phyloP scores from a whole-genome alignment of 2,329 filamentous ascomycete genomes.

The Pleoardoris graminearum region DNA sequence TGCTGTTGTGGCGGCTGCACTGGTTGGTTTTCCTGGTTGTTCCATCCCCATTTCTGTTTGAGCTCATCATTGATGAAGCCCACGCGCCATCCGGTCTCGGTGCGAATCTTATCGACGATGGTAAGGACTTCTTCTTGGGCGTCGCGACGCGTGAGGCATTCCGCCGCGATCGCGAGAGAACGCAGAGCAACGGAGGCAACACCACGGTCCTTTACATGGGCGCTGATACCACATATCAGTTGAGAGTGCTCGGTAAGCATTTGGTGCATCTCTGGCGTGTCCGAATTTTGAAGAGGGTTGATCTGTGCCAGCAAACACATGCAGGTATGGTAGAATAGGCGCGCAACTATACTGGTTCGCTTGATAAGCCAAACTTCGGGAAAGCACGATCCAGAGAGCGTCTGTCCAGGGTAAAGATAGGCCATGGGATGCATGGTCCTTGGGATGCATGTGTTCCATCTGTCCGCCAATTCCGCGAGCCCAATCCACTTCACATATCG shows the following conservation, averaged over 20 bases:
- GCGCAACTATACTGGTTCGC: conserved; percentile 76
- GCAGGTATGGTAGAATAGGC: conserved; percentile 86
- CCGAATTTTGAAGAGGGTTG: conserved; percentile 68
- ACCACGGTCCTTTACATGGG: conserved; percentile 78
- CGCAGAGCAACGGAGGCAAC: conserved; percentile 79
- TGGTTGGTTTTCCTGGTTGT: conserved; percentile 47
- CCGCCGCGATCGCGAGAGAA: conserved; percentile 75
- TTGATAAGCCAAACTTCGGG: conserved; percentile 90
- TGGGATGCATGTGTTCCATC: conserved; percentile 78
- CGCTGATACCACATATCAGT: conserved; percentile 86
- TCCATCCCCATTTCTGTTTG: conserved; percentile 78
- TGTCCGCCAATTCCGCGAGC: conserved; percentile 79
- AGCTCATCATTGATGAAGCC: conserved; percentile 73
- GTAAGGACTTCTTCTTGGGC: conserved; percentile 81
- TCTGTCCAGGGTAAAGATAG: conserved; percentile 70
- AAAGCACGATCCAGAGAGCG: conserved; percentile 72
- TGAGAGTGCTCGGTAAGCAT: conserved; percentile 75
- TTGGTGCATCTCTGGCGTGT: conserved; percentile 68
- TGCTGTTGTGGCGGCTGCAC: conserved; percentile 26
- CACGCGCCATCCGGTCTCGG: conserved; percentile 78
- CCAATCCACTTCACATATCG: conserved; percentile 76
- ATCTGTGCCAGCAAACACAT: conserved; percentile 79
- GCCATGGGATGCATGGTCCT: conserved; percentile 86
- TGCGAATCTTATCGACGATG: conserved; percentile 75
- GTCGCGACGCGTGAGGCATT: conserved; percentile 66